phyloP scores from a whole-genome alignment of 257 asterid genomes.

The Marsdenia floribunda region DNA sequence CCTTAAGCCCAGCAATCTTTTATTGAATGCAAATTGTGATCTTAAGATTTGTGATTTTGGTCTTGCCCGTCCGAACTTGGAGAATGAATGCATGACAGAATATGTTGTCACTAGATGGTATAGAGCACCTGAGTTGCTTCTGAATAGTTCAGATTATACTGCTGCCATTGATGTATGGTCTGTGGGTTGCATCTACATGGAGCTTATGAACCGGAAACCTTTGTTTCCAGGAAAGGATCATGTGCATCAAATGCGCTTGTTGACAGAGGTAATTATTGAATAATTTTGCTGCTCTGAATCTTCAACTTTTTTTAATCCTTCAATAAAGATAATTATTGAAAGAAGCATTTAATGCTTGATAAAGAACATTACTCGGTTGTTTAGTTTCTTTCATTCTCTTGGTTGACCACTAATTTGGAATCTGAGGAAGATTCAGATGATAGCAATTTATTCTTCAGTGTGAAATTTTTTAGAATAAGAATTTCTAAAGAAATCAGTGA shows the following conservation, averaged over 20 bases:
- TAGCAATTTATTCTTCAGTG: not conserved
- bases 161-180: constrained; percentile 97
- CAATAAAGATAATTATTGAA: not conserved
- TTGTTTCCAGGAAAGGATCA: constrained; percentile 93
- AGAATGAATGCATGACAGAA: constrained; percentile 89
- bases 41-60: constrained; percentile 96
- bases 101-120: constrained; percentile 99
- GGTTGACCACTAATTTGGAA: not conserved
- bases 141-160: constrained; percentile 82
- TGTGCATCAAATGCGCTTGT: constrained; percentile 87
- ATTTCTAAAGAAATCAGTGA: not conserved
- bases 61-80: constrained; percentile 78
- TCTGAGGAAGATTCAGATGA: not conserved
- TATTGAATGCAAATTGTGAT: constrained; percentile 83
- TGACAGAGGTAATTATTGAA: constrained; percentile 51
- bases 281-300: not conserved
- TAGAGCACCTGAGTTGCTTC: constrained; percentile 88
- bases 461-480: not conserved
- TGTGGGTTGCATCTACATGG: constrained; percentile 96
- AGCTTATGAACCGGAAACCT: constrained; percentile 89
- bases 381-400: not conserved
- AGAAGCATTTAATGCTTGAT: not conserved
- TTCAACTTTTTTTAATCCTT: not conserved
- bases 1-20: constrained; percentile 88
- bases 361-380: not conserved